A percentile compares a stretch with the other conserved stretches of the same genome.
These are phyloP conservation scores for Pestalotiopsis sp. DNA, from an alignment of 2,329 filamentous ascomycete species.

Conservation along the genomic window DNA sequence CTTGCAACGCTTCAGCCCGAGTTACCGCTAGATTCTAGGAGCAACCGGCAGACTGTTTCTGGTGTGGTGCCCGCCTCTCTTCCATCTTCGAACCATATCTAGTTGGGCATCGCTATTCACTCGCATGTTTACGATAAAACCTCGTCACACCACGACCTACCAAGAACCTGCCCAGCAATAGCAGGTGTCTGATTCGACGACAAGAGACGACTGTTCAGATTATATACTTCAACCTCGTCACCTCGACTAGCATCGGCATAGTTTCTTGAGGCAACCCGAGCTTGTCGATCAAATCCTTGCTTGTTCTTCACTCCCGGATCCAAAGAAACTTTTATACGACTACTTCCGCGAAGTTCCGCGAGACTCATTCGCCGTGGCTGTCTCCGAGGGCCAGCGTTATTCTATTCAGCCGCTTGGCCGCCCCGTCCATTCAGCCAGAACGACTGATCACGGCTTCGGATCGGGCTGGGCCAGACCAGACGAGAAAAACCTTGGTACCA, in stretches of 20 bases:
- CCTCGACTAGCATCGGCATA: background rate
- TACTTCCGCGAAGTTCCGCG: background rate
- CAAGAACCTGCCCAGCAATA: background rate
- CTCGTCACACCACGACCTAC: background rate
- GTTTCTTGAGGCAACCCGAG: background rate
- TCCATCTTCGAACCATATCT: background rate
- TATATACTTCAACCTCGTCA: background rate
- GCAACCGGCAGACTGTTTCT: background rate
- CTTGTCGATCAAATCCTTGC: background rate
- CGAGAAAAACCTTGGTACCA: constrained; percentile 27
- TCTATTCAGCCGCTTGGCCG: constrained; percentile 1
- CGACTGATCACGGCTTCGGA: constrained; percentile 7
- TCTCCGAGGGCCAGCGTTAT: constrained; percentile 15
- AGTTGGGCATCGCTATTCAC: background rate
- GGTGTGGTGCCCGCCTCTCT: background rate
- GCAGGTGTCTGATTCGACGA: background rate
- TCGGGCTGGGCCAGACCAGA: constrained; percentile 22
- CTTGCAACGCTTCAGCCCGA: constrained; percentile 32
- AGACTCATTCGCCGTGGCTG: constrained; percentile 16
- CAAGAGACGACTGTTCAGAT: background rate
- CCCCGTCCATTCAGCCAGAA: background rate
- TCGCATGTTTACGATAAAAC: background rate
- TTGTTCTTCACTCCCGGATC: background rate
- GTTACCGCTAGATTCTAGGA: constrained; percentile 19
- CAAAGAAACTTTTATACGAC: background rate